Percentiles rank a stretch among this genome's conserved stretches.
Conservation (phyloP, 164 flowering plant genomes). For the Umbellularia californica region DNA sequence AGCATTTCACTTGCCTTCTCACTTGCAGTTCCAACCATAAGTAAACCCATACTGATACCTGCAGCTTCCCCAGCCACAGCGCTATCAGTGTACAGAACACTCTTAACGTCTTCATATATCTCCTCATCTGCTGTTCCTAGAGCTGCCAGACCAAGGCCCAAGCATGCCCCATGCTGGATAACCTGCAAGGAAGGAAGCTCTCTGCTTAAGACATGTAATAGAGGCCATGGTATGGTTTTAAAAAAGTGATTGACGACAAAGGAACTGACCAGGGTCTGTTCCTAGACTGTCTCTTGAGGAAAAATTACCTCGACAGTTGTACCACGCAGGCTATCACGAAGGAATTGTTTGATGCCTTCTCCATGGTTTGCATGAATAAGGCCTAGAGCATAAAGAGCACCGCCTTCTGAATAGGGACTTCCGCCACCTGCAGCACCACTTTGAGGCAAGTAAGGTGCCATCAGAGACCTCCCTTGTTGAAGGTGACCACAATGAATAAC, state of each 20-base stretch:
- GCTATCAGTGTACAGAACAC: constrained; percentile 79
- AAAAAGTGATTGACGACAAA: background rate
- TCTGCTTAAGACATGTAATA: background rate
- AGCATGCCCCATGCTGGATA: constrained; percentile 92
- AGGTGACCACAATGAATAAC: constrained; percentile 89
- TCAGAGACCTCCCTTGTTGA: constrained; percentile 87
- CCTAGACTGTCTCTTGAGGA: background rate
- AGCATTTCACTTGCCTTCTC: constrained; percentile 95
- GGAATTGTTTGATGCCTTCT: constrained; percentile 89
- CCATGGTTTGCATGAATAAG: constrained; percentile 96
- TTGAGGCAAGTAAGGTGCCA: constrained; percentile 95
- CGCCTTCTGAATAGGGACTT: constrained; percentile 95
- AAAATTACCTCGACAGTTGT: constrained; percentile 74
- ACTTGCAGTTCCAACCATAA: constrained; percentile 93
- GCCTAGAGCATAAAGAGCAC: constrained; percentile 90
- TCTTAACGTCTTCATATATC: constrained; percentile 79
- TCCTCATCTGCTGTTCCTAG: constrained; percentile 94
- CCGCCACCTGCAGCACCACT: constrained; percentile 85
- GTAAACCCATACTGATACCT: constrained; percentile 84
- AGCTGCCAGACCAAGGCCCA: constrained; percentile 91
- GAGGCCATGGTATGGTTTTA: background rate
- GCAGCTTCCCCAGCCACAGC: constrained; percentile 99
- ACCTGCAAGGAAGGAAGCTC: constrained; percentile 42
- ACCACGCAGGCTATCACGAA: constrained; percentile 77
- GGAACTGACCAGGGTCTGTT: background rate